Evolutionary conservation across 495 filamentous ascomycete species (phyloP).

Genomic region (Aspergillus taichungensis): DNA sequence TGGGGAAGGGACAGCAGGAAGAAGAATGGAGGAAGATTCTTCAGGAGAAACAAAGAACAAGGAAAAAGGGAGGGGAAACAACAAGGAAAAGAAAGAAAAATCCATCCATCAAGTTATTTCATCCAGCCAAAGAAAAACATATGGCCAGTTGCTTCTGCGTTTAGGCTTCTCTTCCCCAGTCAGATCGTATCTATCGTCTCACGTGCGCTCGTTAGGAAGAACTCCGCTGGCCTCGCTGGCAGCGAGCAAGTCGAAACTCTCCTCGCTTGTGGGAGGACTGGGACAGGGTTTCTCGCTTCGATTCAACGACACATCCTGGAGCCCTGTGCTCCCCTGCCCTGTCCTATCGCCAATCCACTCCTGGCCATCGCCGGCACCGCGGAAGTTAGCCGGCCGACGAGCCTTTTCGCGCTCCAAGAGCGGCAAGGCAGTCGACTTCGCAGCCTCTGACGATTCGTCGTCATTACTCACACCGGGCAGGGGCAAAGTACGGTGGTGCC

Average conservation of each 20-base stretch:
- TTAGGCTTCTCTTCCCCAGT: constrained; percentile 9
- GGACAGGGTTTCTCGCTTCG: constrained; percentile 13
- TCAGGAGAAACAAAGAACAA: constrained; percentile 3
- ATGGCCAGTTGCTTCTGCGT: constrained; percentile 1
- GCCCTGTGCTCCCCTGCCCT: constrained; percentile 13
- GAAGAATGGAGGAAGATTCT: constrained; percentile 3
- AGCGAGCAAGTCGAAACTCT: constrained; percentile 53
- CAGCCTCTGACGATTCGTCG: neutral
- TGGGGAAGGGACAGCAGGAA: neutral
- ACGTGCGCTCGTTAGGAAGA: constrained; percentile 18
- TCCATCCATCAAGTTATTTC: constrained; percentile 12
- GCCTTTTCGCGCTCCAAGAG: constrained; percentile 39
- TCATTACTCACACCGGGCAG: constrained; percentile 15
- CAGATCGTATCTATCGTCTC: neutral
- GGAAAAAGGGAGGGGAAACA: neutral
- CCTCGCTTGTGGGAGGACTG: constrained; percentile 43
- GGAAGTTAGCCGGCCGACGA: constrained; percentile 17
- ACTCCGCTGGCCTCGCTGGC: constrained; percentile 39
- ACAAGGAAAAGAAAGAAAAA: constrained; percentile 8
- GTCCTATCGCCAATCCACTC: constrained; percentile 47
- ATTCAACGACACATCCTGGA: constrained; percentile 11
- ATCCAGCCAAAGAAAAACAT: constrained; percentile 4
- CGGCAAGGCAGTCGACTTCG: constrained; percentile 15
- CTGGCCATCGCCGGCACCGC: constrained; percentile 39
- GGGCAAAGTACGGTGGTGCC: constrained; percentile 71